phyloP scores from a whole-genome alignment of 2,329 filamentous ascomycete species.

The Penicillium corylophilum region DNA sequence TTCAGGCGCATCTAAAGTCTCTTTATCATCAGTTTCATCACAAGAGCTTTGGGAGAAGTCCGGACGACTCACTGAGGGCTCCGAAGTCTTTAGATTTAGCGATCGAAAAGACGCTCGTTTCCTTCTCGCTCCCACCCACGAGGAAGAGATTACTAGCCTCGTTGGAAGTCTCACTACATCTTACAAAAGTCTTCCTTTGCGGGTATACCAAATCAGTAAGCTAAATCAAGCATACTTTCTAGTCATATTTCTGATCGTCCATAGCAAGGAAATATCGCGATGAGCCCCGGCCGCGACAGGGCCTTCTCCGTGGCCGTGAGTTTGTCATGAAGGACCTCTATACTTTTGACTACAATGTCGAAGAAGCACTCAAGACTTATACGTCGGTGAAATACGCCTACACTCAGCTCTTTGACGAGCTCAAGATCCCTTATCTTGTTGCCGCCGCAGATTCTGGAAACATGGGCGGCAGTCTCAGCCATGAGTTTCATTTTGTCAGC shows the following conservation, averaged over 20 bases:
- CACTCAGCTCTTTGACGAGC: constrained; percentile 71
- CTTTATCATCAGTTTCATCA: constrained; percentile 56
- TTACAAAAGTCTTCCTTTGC: constrained; percentile 80
- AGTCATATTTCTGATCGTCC: background rate
- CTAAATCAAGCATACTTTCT: background rate
- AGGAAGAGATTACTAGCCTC: constrained; percentile 89
- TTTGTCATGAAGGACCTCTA: constrained; percentile 99
- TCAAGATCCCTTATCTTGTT: constrained; percentile 79
- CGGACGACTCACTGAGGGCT: constrained; percentile 71
- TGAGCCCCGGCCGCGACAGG: constrained; percentile 83
- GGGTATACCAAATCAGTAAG: constrained; percentile 85
- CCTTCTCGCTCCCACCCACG: constrained; percentile 87
- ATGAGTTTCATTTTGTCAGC: constrained; percentile 88
- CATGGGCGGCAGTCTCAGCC: constrained; percentile 89
- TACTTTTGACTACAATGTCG: constrained; percentile 74
- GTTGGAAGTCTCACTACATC: constrained; percentile 72
- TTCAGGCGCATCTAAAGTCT: constrained; percentile 24
- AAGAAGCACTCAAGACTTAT: constrained; percentile 78
- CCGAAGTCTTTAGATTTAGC: constrained; percentile 78
- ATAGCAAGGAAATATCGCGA: constrained; percentile 89
- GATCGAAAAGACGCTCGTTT: constrained; percentile 75
- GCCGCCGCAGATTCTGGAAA: constrained; percentile 92
- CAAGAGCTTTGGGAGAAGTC: constrained; percentile 80
- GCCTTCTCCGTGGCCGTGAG: constrained; percentile 81
- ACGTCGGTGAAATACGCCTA: constrained; percentile 72